phyloP scores from a whole-genome alignment of 257 asterid genomes.

The Ilex asprella region DNA sequence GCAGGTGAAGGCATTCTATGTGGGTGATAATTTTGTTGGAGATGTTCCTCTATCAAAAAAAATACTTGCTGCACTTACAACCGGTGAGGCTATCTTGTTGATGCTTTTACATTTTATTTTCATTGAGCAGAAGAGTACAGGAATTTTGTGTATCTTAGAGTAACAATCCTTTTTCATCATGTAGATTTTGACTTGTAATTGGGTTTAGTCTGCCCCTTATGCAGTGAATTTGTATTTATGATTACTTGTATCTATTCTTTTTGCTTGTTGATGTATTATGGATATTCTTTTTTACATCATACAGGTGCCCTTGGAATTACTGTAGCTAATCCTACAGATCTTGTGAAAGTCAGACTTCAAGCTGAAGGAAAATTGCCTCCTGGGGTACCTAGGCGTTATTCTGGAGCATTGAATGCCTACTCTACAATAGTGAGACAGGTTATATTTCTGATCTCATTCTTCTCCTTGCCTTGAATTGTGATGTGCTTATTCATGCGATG shows the following conservation, averaged over 20 bases:
- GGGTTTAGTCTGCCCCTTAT: too few species aligned
- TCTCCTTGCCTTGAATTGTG: background rate
- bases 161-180: background rate
- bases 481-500: background rate
- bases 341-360: conserved; percentile 95
- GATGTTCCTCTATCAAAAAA: conserved; percentile 89
- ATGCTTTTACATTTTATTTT: conserved; percentile 3
- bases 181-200: too few species aligned
- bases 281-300: conserved; percentile 13
- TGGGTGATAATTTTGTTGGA: conserved; percentile 93
- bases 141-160: background rate
- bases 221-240: background rate
- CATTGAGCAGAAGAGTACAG: background rate
- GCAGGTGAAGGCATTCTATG: conserved; percentile 75
- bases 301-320: conserved; percentile 77
- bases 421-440: conserved; percentile 86
- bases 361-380: conserved; percentile 93
- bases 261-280: conserved; percentile 9
- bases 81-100: conserved; percentile 51
- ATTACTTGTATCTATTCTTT: background rate
- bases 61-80: conserved; percentile 90
- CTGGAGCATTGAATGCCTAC: conserved; percentile 94
- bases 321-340: conserved; percentile 96
- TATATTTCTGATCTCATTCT: conserved; percentile 16
- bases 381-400: conserved; percentile 90